Evolutionary conservation across 1,284 basidiomycete genomes (phyloP).

Genomic region (Thecaphora thlaspeos): DNA sequence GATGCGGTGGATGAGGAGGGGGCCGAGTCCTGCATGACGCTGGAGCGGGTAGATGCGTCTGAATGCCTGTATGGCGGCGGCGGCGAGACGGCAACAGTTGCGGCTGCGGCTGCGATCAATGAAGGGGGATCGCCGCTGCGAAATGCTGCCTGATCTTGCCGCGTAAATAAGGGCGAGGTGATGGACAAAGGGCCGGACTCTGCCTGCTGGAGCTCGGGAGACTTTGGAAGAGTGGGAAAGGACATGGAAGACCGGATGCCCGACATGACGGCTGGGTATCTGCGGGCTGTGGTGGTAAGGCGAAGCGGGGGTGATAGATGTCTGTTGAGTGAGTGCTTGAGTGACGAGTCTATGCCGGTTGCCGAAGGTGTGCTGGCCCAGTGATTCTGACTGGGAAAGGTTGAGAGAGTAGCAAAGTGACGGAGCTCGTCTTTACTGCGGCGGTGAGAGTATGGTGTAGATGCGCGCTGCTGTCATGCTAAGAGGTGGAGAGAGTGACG

Average conservation of each 20-base stretch:
- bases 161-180: background rate
- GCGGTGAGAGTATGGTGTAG: too few species aligned
- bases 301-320: background rate
- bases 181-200: slow-evolving; percentile 9
- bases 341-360: too few species aligned
- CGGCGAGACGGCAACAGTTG: slow-evolving; percentile 8
- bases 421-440: too few species aligned
- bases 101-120: too few species aligned
- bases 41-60: slow-evolving; percentile 13
- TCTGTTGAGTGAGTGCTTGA: too few species aligned
- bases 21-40: slow-evolving; percentile 9
- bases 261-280: slow-evolving; percentile 2
- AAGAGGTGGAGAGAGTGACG: too few species aligned
- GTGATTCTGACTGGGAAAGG: too few species aligned
- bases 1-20: slow-evolving; percentile 26
- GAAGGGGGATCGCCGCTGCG: too few species aligned
- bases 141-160: background rate
- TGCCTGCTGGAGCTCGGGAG: slow-evolving; percentile 7
- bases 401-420: too few species aligned
- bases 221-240: slow-evolving; percentile 23
- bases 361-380: too few species aligned
- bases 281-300: background rate
- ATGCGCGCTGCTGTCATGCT: too few species aligned
- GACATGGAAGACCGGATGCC: slow-evolving; percentile 26
- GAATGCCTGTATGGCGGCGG: slow-evolving; percentile 27